Evolutionary conservation across 306 rosid species (phyloP).

Genomic region (Lathyrus aphaca): DNA sequence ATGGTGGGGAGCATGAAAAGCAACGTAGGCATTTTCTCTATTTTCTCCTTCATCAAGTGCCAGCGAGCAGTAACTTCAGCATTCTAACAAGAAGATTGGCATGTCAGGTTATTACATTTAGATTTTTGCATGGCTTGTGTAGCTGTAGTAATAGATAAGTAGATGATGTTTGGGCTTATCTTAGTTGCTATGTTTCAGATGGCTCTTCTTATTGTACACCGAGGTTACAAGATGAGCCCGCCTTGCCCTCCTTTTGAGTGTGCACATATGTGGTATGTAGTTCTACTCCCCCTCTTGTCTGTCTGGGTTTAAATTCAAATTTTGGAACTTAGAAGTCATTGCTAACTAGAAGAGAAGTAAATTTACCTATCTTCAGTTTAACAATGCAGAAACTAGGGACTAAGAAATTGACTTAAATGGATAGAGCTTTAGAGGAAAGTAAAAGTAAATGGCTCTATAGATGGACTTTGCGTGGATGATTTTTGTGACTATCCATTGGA

Average conservation of each 20-base stretch:
- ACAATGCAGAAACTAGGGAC: conserved; percentile 10
- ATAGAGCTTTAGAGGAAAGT: conserved; percentile 12
- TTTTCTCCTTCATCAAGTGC: conserved; percentile 97
- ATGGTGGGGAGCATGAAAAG: conserved; percentile 95
- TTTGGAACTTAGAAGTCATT: conserved; percentile 5
- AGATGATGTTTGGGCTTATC: conserved; percentile 38
- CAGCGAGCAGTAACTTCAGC: conserved; percentile 94
- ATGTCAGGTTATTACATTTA: conserved; percentile 72
- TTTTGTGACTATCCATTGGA: neutral
- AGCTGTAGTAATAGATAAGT: conserved; percentile 21
- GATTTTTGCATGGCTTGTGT: conserved; percentile 38
- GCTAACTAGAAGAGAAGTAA: conserved; percentile 19
- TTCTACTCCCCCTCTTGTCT: conserved; percentile 14
- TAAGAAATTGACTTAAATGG: conserved; percentile 26
- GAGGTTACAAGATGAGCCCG: conserved; percentile 91
- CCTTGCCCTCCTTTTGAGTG: conserved; percentile 97
- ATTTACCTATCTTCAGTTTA: conserved; percentile 17
- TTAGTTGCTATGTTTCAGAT: conserved; percentile 67
- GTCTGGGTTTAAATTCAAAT: conserved; percentile 12
- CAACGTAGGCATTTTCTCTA: conserved; percentile 93
- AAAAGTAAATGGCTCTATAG: conserved; percentile 16
- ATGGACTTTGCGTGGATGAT: conserved; percentile 2
- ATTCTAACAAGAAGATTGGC: conserved; percentile 78
- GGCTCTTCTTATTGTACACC: conserved; percentile 80
- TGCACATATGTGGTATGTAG: conserved; percentile 87